Base-by-base conservation (phyloP, 164 flowering plant genomes). In the Stephania yunnanensis region DNA sequence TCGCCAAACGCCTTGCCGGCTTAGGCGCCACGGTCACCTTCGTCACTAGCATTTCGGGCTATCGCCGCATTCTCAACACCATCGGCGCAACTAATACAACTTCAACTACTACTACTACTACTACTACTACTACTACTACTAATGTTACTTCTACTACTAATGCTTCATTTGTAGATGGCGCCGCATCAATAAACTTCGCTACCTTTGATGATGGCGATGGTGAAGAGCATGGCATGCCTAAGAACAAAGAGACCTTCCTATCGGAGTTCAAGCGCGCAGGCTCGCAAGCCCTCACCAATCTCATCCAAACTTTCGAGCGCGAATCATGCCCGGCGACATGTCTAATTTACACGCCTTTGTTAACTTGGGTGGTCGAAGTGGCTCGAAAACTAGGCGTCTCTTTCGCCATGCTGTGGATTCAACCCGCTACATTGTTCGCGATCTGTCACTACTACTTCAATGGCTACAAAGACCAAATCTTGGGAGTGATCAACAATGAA, bases 281-380 rank as follows among this genome's bases (percentile, higher is more conserved):
- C n/a, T 53, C 81, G 0, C 46, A 52, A 52, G 46, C 72, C 4
- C 74, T 82, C 9, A 10, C 68, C 13, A 52, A 76, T 1, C 66
- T 80, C 25, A 69, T 80, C n/a, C 70, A 45, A 0, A 25, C 65
- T 0, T 17, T 20, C 1, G 71, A 71, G 7, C 42, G 73, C 20
- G 73, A 63, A 9, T 81, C 77, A 66, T 55, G 55, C 48, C 80
- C 83, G 0, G 44, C 86, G 46, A 75, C 82, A 0, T 84, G 88
- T 75, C 0, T 89, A 7, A 79, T 85, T 19, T 89, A 87, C 81
- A 78, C 85, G 0, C 12, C 78, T 4, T 53, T 84, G 42, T 72
- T 89, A 4, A 83, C 90, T 1, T 88, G 91, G 93, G 89, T 69
- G 0, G 84, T 85, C 0, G 79, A 48, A 20, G 89, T 86, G 74